Base-by-base conservation (phyloP, 805 yeast genomes). In the Cyberlindnera suaveolens region DNA sequence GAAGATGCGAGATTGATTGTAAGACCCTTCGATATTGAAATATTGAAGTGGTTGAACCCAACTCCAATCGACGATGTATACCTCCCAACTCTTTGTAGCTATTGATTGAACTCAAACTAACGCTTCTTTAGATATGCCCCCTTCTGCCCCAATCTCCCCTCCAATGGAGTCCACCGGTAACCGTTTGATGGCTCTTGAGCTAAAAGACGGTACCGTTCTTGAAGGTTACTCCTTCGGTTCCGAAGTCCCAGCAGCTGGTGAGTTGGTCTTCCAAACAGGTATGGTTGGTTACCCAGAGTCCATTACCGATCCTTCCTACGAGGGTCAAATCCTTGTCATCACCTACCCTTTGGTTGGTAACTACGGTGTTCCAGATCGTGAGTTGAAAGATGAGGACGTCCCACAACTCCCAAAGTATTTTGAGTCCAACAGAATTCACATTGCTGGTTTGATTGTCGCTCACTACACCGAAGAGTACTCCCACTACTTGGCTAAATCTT, bases 281-380 rank as follows among this genome's bases (percentile, higher is more conserved):
- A 90, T 93, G 96, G 98, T 93, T 56, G 99, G 99, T 49, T 93
- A 93, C 66, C 99, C 98, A 34, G 99, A 93, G 68, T 82, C 97
- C 41, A 79, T 93, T 66, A 89, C 99, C 34, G 99, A 93, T 68
- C 99, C 99, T 48, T 93, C 98, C 36, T 93, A 93, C 68, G 90
- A 86, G 62, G 99, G 99, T 51, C 99, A 93, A 70, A 91, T 93
- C 61, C 72, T 93, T 64, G 97, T 93, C 51, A 85, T 93, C 67
- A 93, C 99, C 42, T 93, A 82, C 66, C 99, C 99, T 23, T 74
- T 93, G 57, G 96, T 93, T 40, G 99, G 99, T 64, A 93, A 93
- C 74, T 93, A 93, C 67, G 99, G 99, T 80, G 99, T 93, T 44
- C 99, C 99, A 49, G 96, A 88, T 65, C 82, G 91, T 57, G 71